Base-by-base conservation (phyloP, 805 yeast species). In the Vanderwaltozyma yarrowii region DNA sequence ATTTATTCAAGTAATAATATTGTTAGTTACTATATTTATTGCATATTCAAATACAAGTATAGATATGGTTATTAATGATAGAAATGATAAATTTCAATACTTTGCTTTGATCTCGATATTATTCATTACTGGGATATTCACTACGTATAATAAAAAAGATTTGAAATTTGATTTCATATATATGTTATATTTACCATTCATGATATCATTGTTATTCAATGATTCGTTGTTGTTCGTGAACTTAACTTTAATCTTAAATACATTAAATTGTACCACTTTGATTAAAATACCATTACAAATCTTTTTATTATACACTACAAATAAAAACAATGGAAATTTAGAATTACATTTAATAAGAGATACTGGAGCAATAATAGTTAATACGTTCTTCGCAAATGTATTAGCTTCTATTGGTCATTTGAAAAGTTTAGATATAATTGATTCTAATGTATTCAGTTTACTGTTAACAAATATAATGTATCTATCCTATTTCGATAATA, bases 381-480 rank as follows among this genome's bases (percentile, higher is more conserved):
- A 64, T 38, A 40, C 44, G 17, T 31, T 41, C 4, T 32, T 64
- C 8, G 49, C 56, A 25, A 47, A 39, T n/a, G 32, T 49, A 2
- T 41, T 66, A 15, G 47, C 51, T 2, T 41, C 40, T 19, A 44
- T 63, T 6, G 53, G 67, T 10, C 49, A 61, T 31, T 41, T 61
- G 41, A 64, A 60, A 46, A 64, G 69, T 32, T 47, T 65, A 38
- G 66, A 62, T 38, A 39, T 42, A 6, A 53, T 65, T 12, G 71
- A 66, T 30, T 64, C 64, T 33, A 56, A 62, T 21, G 21, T 66
- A 14, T 66, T 66, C 46, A 59, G 66, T 39, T 54, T 63, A 15
- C 38, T 62, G 21, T 35, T 62, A 10, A 58, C 65, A 2, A 64
- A 66, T 36, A 40, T 58, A 8, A 35, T 65, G n/a, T 60, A 38